These are phyloP conservation scores for Paramyrothecium roridum DNA, from an alignment of 2,329 filamentous ascomycete genomes.

Conservation along the genomic window DNA sequence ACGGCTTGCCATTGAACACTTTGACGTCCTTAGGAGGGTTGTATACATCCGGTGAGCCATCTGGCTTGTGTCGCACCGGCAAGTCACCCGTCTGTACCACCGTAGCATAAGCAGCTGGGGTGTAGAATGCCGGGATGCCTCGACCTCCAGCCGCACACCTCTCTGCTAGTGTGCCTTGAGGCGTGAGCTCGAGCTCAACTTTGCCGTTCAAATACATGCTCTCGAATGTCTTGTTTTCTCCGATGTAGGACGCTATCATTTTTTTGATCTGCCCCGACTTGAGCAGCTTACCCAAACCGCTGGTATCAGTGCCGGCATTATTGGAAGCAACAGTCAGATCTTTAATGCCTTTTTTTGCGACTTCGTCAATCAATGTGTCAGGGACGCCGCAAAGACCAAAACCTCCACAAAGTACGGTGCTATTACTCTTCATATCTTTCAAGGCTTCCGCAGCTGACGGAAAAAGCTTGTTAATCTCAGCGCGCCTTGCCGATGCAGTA, in stretches of 20 bases:
- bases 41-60: slow-evolving; percentile 70
- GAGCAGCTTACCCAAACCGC: slow-evolving; percentile 72
- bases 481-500: background rate
- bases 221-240: slow-evolving; percentile 90
- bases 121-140: slow-evolving; percentile 89
- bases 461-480: slow-evolving; percentile 71
- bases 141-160: slow-evolving; percentile 80
- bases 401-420: slow-evolving; percentile 71
- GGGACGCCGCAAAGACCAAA: slow-evolving; percentile 80
- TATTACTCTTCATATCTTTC: slow-evolving; percentile 71
- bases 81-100: slow-evolving; percentile 89
- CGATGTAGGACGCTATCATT: slow-evolving; percentile 89
- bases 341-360: slow-evolving; percentile 64
- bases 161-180: slow-evolving; percentile 86
- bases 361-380: slow-evolving; percentile 73
- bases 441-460: slow-evolving; percentile 65
- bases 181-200: slow-evolving; percentile 83
- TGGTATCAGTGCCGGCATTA: slow-evolving; percentile 81
- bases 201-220: slow-evolving; percentile 81
- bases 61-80: slow-evolving; percentile 70
- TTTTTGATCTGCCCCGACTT: slow-evolving; percentile 79
- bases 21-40: slow-evolving; percentile 80
- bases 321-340: slow-evolving; percentile 86
- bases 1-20: slow-evolving; percentile 83
- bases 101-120: slow-evolving; percentile 77